Percentiles rank a stretch among this genome's conserved stretches.
phyloP scores from a whole-genome alignment of 768 basidiomycete genomes.

The Sarcodon sp. region DNA sequence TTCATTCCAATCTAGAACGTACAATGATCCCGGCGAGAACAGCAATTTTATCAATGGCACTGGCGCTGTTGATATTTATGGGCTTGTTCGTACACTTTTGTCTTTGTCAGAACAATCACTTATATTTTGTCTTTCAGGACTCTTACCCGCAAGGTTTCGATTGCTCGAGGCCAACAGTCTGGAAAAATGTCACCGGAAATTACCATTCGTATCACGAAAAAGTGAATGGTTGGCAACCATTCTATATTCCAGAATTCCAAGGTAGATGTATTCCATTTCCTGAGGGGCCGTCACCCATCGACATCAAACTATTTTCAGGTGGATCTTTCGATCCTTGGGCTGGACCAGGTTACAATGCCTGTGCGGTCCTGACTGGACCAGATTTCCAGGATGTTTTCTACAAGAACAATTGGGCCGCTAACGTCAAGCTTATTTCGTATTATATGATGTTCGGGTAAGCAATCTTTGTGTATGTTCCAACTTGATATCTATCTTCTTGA shows the following conservation, averaged over 20 bases:
- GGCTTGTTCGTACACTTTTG: slow-evolving; percentile 9
- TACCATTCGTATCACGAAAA: slow-evolving; percentile 53
- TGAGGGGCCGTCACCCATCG: slow-evolving; percentile 23
- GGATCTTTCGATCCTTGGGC: slow-evolving; percentile 81
- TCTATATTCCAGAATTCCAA: slow-evolving; percentile 49
- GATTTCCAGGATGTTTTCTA: slow-evolving; percentile 76
- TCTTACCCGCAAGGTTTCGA: slow-evolving; percentile 73
- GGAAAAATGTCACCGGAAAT: slow-evolving; percentile 50
- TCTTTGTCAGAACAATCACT: neutral
- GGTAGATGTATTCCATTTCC: slow-evolving; percentile 4
- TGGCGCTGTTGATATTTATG: slow-evolving; percentile 17
- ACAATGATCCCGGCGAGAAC: slow-evolving; percentile 15
- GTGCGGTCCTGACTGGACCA: slow-evolving; percentile 53
- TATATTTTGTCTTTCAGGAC: slow-evolving; percentile 31
- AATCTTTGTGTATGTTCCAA: neutral
- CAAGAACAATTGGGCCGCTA: slow-evolving; percentile 64
- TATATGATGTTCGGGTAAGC: slow-evolving; percentile 75
- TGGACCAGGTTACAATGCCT: slow-evolving; percentile 58
- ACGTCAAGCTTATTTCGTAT: slow-evolving; percentile 71
- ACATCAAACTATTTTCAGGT: slow-evolving; percentile 31
- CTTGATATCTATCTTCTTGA: neutral
- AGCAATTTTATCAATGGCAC: slow-evolving; percentile 17
- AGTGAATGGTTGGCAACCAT: slow-evolving; percentile 38
- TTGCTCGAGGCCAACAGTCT: slow-evolving; percentile 57
- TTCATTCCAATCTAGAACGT: slow-evolving; percentile 8